These are phyloP conservation scores for Datisca glomerata DNA, from an alignment of 306 rosid genomes.

Conservation along the genomic window DNA sequence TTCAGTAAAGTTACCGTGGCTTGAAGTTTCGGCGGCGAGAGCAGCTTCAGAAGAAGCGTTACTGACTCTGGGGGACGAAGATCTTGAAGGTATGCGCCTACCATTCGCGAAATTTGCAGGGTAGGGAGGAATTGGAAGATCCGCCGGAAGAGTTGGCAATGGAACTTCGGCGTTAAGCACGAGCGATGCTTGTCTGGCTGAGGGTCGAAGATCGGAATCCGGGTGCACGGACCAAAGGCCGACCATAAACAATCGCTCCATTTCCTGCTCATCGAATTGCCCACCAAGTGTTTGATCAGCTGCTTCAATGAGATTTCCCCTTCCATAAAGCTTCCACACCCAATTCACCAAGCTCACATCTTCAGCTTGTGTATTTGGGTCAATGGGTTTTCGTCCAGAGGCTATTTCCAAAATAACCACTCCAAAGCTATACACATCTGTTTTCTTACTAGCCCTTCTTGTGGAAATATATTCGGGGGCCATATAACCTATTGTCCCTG, in stretches of 20 bases:
- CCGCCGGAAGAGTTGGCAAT: slow-evolving; percentile 12
- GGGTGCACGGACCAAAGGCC: slow-evolving; percentile 31
- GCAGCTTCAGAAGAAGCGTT: no score
- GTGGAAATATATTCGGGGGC: slow-evolving; percentile 13
- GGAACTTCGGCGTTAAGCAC: slow-evolving; percentile 17
- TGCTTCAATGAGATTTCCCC: slow-evolving; percentile 9
- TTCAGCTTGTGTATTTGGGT: background rate
- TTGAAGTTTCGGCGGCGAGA: no score
- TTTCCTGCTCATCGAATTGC: slow-evolving; percentile 11
- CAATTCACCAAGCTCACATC: slow-evolving; percentile 14
- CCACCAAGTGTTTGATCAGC: slow-evolving; percentile 8
- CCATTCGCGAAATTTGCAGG: no score
- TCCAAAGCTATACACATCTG: slow-evolving; percentile 30
- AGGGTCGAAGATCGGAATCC: slow-evolving; percentile 17
- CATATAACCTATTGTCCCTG: slow-evolving; percentile 18
- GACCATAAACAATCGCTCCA: slow-evolving; percentile 14
- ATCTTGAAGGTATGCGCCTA: no score
- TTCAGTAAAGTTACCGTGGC: no score
- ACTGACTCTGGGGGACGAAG: no score
- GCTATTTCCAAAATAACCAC: slow-evolving; percentile 38
- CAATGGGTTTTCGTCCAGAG: slow-evolving; percentile 24
- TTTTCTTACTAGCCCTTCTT: slow-evolving; percentile 11
- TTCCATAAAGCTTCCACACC: slow-evolving; percentile 26
- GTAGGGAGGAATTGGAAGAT: no score
- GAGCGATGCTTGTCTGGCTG: slow-evolving; percentile 16